Evolutionary conservation across 345 rosid genomes (phyloP).

Genomic region (Microthlaspi erraticum): DNA sequence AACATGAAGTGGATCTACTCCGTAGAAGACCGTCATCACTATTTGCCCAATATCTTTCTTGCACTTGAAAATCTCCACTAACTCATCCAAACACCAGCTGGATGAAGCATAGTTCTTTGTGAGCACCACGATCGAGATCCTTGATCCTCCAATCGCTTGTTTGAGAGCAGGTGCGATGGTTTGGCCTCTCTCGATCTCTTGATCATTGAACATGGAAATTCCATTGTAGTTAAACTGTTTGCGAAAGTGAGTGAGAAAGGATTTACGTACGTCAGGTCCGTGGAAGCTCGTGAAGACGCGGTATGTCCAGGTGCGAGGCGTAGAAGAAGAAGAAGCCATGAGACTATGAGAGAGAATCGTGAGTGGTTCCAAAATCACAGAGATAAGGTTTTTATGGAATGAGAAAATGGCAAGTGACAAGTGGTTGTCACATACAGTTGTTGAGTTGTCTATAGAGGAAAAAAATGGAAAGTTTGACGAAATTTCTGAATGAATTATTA

Average conservation of each 20-base stretch:
- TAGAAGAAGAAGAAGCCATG: not conserved
- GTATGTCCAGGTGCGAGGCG: not conserved
- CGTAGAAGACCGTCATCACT: conserved; percentile 9
- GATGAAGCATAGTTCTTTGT: not conserved
- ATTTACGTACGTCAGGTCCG: too few species aligned
- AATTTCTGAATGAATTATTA: too few species aligned
- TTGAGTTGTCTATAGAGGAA: too few species aligned
- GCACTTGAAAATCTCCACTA: conserved; percentile 21
- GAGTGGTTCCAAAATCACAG: too few species aligned
- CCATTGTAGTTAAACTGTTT: not conserved
- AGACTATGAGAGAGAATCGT: not conserved
- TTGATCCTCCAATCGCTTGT: not conserved
- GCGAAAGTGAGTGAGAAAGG: not conserved
- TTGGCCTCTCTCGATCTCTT: not conserved
- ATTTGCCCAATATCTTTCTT: not conserved
- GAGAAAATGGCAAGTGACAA: too few species aligned
- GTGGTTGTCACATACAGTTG: too few species aligned
- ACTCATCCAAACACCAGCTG: too few species aligned
- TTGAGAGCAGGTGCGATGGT: not conserved
- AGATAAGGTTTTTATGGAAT: too few species aligned
- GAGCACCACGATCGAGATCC: not conserved
- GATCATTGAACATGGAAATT: not conserved
- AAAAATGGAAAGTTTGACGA: too few species aligned
- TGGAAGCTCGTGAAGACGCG: not conserved
- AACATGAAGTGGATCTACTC: conserved; percentile 10